Evolutionary conservation across 768 basidiomycete species (phyloP).

Genomic region (Brasilioporus rufonigricans): DNA sequence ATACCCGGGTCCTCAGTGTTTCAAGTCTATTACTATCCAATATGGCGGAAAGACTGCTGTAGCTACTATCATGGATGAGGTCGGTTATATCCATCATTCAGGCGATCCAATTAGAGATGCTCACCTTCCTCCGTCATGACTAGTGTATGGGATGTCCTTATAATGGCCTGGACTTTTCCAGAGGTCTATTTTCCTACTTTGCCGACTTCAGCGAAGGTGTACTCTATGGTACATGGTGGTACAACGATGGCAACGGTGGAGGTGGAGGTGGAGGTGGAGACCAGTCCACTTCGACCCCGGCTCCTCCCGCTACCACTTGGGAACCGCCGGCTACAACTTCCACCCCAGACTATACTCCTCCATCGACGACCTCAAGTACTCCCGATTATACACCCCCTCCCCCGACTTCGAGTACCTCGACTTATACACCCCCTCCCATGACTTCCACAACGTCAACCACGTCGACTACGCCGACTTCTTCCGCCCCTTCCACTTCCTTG

Average conservation of each 20-base stretch:
- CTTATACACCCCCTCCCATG: conserved; percentile 15
- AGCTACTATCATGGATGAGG: conserved; percentile 66
- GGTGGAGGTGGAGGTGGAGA: conserved; percentile 23
- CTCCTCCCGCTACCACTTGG: conserved; percentile 16
- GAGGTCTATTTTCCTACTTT: conserved; percentile 66
- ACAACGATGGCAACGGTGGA: conserved; percentile 38
- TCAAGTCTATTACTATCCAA: conserved; percentile 56
- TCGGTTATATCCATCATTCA: conserved; percentile 22
- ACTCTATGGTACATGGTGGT: conserved; percentile 61
- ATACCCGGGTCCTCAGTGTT: conserved; percentile 67
- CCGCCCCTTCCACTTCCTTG: conserved; percentile 17
- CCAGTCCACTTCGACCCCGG: conserved; percentile 11
- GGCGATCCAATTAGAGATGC: background rate
- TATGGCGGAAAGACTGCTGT: conserved; percentile 56
- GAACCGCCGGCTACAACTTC: conserved; percentile 22
- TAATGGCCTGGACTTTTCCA: conserved; percentile 66
- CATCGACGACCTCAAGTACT: conserved; percentile 15
- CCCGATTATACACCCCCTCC: conserved; percentile 18
- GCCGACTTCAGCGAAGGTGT: conserved; percentile 47
- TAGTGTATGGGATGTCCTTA: conserved; percentile 68
- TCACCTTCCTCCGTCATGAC: background rate
- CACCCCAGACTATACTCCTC: conserved; percentile 19
- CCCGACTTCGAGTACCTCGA: conserved; percentile 23
- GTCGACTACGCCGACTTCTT: background rate
- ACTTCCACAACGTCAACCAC: conserved; percentile 28